Percentiles rank a stretch among this genome's conserved stretches.
Conservation (phyloP, 176 grass and related monocot genomes). For the Tillandsia fasciculata region DNA sequence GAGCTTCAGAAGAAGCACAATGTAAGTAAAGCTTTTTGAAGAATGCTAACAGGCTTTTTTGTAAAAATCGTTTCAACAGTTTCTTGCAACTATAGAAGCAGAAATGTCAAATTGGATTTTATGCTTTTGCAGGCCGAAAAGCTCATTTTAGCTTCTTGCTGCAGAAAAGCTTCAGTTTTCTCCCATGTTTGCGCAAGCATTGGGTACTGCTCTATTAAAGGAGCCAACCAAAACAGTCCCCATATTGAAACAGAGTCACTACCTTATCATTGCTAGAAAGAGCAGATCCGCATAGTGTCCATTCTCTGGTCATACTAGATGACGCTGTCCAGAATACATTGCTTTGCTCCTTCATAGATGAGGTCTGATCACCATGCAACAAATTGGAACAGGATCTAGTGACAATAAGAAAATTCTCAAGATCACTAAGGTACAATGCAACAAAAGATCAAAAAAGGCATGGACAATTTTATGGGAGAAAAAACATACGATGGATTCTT, state of each 20-base stretch:
- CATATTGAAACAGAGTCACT: not conserved
- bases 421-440: not conserved
- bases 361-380: slow-evolving; percentile 26
- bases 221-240: too few relatives aligned
- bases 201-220: too few relatives aligned
- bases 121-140: too few relatives aligned
- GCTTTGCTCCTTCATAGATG: slow-evolving; percentile 29
- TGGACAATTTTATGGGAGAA: slow-evolving; percentile 3
- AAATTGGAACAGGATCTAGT: slow-evolving; percentile 33
- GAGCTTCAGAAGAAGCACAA: not conserved
- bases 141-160: too few relatives aligned
- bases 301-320: slow-evolving; percentile 41
- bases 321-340: slow-evolving; percentile 41
- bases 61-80: too few relatives aligned
- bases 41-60: not conserved
- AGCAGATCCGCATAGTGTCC: slow-evolving; percentile 80
- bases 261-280: slow-evolving; percentile 62
- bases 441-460: slow-evolving; percentile 12
- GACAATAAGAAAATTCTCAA: slow-evolving; percentile 13
- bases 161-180: too few relatives aligned
- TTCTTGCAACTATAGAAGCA: too few relatives aligned
- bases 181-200: not conserved
- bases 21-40: not conserved
- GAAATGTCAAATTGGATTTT: too few relatives aligned
- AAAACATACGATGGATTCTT: slow-evolving; percentile 30